These are phyloP conservation scores for Pilatotrama ljubarskyi DNA, from an alignment of 768 basidiomycete genomes.

Conservation along the genomic window DNA sequence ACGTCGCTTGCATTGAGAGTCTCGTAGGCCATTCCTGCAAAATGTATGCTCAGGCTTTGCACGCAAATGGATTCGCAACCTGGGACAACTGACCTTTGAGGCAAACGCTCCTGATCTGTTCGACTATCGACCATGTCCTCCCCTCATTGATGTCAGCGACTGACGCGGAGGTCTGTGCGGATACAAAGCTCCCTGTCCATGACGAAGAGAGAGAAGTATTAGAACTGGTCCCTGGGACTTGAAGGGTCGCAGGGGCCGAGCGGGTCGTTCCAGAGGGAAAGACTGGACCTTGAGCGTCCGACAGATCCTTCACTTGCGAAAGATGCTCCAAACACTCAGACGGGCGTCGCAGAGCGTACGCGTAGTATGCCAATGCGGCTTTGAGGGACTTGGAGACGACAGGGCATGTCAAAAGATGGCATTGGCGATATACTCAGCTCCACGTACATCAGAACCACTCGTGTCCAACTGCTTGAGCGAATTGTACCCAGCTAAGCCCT, in stretches of 20 bases:
- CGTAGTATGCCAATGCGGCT: slow-evolving; percentile 75
- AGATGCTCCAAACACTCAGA: slow-evolving; percentile 63
- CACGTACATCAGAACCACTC: slow-evolving; percentile 60
- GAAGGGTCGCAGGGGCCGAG: slow-evolving; percentile 39
- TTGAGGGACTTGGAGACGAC: slow-evolving; percentile 54
- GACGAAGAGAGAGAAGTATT: slow-evolving; percentile 46
- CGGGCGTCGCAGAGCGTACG: slow-evolving; percentile 72
- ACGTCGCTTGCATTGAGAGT: slow-evolving; percentile 50
- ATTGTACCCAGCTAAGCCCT: slow-evolving; percentile 56
- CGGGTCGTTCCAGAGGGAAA: slow-evolving; percentile 45
- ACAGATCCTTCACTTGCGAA: slow-evolving; percentile 51
- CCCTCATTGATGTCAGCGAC: slow-evolving; percentile 65
- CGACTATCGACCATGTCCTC: slow-evolving; percentile 68
- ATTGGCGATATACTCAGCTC: slow-evolving; percentile 6
- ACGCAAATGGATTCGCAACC: background rate
- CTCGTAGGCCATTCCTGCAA: slow-evolving; percentile 78
- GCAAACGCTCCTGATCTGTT: slow-evolving; percentile 75
- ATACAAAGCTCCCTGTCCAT: slow-evolving; percentile 49
- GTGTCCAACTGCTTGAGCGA: slow-evolving; percentile 49
- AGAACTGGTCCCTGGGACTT: slow-evolving; percentile 36
- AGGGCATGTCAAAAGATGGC: slow-evolving; percentile 5
- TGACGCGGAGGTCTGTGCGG: slow-evolving; percentile 41
- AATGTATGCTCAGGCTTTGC: background rate
- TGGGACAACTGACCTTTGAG: slow-evolving; percentile 59
- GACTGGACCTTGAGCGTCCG: slow-evolving; percentile 55